Base-by-base conservation (phyloP, 148 eudicot genomes). In the Hydrangea macrophylla region DNA sequence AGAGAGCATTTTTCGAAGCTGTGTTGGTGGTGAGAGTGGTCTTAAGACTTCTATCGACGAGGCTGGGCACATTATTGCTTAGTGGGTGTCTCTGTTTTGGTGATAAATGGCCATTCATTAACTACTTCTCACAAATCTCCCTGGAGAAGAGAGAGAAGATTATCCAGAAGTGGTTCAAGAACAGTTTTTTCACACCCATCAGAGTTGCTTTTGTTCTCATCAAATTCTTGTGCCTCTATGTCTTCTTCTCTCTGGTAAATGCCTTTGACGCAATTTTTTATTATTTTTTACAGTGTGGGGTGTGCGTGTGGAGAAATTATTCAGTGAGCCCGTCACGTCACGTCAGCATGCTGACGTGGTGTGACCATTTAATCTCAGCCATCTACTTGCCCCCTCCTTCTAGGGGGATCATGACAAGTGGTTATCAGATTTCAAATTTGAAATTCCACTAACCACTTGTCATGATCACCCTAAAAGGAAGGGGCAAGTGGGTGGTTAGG, bases 21-120 rank as follows among this genome's bases (percentile, higher is more conserved):
- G 64, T 55, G 51, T 37, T 88, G 1, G 45, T 90, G 37, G 79
- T 78, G 18, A 82, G 80, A 51, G 59, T 51, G 53, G 60, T 83
- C 3, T 9, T 86, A 18, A 78, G 58, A 70, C 9, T 88, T 9
- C 64, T 90, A 12, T 86, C 94, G 11, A 84, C 85, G 28, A 86
- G 85, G 75, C 5, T 88, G 33, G 97, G 97, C 22, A 88, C 91
- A 18, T 37, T 90, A 3, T 53, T 88, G 67, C 76, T 90, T 0
- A 81, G 88, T 64, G 94, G 97, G 18, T 64, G 56, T 24, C 70
- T 76, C 11, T 77, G 89, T 67, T 71, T 90, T 36, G 61, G 72
- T 20, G 67, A 73, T 8, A 37, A 78, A 67, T 88, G 87, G 89
- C 97, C 97, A 27, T 88, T 55, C 68, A n/a, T 90, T 7, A 79